These are phyloP conservation scores for Ricinus communis DNA, from an alignment of 345 rosid genomes.

Conservation along the genomic window DNA sequence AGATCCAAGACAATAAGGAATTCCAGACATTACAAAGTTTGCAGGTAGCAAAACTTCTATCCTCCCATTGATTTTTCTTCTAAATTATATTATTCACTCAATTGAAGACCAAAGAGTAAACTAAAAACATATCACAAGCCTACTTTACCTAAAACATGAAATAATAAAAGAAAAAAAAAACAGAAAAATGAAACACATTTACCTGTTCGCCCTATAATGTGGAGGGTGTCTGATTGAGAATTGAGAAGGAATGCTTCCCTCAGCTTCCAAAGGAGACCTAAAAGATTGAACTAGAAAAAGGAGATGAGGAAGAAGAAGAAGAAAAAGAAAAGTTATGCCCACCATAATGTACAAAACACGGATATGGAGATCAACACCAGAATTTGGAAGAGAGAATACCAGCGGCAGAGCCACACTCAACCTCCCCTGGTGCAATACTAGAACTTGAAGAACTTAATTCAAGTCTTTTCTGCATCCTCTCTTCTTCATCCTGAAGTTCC, in stretches of 20 bases:
- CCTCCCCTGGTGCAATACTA: constrained; percentile 47
- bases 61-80: background rate
- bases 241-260: constrained; percentile 51
- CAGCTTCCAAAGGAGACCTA: constrained; percentile 43
- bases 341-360: background rate
- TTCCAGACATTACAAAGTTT: background rate
- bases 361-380: constrained; percentile 2
- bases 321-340: constrained; percentile 1
- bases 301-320: constrained; percentile 6
- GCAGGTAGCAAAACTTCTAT: too few species aligned
- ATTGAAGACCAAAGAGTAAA: background rate
- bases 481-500: constrained; percentile 88
- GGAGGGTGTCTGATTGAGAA: constrained; percentile 47
- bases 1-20: background rate
- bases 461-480: constrained; percentile 72
- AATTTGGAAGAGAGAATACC: constrained; percentile 37
- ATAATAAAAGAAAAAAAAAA: background rate
- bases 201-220: constrained; percentile 61
- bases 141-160: background rate
- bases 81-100: background rate
- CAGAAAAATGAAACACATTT: background rate
- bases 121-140: background rate
- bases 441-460: constrained; percentile 66
- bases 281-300: constrained; percentile 50
- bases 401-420: constrained; percentile 50